Evolutionary conservation across 192 early-diverging fungal genomes (phyloP).

Genomic region (Phlyctochytrium planicorne): DNA sequence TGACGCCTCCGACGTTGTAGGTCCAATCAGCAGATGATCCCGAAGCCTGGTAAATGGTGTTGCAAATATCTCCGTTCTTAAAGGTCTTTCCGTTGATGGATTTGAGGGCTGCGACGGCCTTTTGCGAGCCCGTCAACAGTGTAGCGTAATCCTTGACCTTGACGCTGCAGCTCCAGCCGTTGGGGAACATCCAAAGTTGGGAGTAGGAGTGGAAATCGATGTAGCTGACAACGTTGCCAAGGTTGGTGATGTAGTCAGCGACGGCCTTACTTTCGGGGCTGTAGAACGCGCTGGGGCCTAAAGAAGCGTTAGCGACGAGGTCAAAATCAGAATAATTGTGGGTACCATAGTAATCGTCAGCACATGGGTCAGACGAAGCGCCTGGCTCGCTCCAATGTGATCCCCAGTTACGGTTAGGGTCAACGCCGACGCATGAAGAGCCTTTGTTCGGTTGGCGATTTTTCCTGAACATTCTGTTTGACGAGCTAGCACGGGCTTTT

Average conservation of each 20-base stretch:
- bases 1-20: constrained; percentile 29
- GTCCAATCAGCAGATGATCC: constrained; percentile 29
- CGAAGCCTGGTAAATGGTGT: constrained; percentile 54
- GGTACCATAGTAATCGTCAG: constrained; percentile 47
- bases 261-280: constrained; percentile 44
- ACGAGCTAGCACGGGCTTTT: constrained; percentile 13
- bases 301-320: not conserved
- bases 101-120: constrained; percentile 54
- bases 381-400: constrained; percentile 48
- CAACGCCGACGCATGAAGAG: constrained; percentile 41
- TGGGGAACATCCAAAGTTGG: constrained; percentile 20
- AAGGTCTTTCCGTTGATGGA: constrained; percentile 57
- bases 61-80: constrained; percentile 57
- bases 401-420: constrained; percentile 54
- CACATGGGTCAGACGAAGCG: constrained; percentile 46
- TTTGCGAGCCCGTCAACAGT: constrained; percentile 17
- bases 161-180: constrained; percentile 16
- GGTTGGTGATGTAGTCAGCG: constrained; percentile 32
- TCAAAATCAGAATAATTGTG: not conserved
- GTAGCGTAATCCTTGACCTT: constrained; percentile 17
- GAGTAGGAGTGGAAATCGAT: constrained; percentile 45
- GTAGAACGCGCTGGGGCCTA: constrained; percentile 32
- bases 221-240: no score
- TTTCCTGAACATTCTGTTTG: constrained; percentile 39
- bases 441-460: constrained; percentile 50